phyloP scores from a whole-genome alignment of 2,329 filamentous ascomycete species.

The Pestalotiopsis sp. region DNA sequence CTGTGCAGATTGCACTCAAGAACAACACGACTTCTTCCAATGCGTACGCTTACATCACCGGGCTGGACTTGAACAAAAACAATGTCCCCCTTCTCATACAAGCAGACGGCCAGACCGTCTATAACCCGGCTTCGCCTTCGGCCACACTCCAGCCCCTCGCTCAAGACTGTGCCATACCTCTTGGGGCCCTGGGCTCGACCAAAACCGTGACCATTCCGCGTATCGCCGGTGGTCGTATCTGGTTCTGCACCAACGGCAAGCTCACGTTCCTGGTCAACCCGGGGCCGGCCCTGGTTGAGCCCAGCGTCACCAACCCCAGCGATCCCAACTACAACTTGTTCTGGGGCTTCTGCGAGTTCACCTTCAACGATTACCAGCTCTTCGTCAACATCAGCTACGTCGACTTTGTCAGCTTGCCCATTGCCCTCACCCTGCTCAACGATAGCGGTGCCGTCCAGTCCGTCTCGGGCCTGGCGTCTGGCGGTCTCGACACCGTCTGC shows the following conservation, averaged over 20 bases:
- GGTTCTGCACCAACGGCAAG: constrained; percentile 64
- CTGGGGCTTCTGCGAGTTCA: constrained; percentile 73
- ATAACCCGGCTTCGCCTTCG: constrained; percentile 64
- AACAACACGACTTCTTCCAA: constrained; percentile 66
- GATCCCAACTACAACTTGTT: constrained; percentile 64
- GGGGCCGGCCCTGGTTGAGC: constrained; percentile 74
- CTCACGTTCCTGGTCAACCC: constrained; percentile 74
- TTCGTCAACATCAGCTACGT: constrained; percentile 72
- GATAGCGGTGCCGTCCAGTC: constrained; percentile 44
- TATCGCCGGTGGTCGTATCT: constrained; percentile 72
- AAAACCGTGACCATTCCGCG: constrained; percentile 68
- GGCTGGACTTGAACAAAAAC: constrained; percentile 61
- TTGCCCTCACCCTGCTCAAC: constrained; percentile 57
- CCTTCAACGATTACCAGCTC: constrained; percentile 57
- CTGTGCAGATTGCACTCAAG: constrained; percentile 62
- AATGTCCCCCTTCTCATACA: constrained; percentile 64
- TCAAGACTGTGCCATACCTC: constrained; percentile 62
- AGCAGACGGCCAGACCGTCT: constrained; percentile 66
- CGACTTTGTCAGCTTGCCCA: constrained; percentile 73
- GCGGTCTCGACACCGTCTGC: constrained; percentile 50
- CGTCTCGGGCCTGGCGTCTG: constrained; percentile 51
- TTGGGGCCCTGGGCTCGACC: constrained; percentile 64
- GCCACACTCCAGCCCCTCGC: constrained; percentile 52
- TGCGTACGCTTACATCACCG: constrained; percentile 74
- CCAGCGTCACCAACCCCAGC: constrained; percentile 67